Percentiles rank a stretch among this genome's conserved stretches.
Conservation (phyloP, 495 filamentous ascomycete species). For the Neurospora sp. region DNA sequence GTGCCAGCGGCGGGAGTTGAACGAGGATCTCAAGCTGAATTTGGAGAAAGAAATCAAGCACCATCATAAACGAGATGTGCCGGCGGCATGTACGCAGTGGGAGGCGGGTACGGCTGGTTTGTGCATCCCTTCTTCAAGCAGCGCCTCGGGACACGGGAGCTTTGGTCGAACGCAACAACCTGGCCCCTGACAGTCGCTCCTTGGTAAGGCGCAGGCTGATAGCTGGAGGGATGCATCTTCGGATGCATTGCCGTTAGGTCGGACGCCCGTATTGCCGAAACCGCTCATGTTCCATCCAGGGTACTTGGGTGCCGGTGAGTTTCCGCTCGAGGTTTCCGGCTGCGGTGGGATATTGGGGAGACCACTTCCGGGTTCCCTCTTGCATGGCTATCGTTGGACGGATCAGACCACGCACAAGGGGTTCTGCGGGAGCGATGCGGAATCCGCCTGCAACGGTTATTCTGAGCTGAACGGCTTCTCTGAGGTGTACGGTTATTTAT, state of each 20-base stretch:
- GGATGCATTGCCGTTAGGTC: constrained; percentile 7
- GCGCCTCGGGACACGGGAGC: no score
- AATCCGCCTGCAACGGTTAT: no score
- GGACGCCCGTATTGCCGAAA: constrained; percentile 24
- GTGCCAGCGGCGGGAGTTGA: constrained; percentile 16
- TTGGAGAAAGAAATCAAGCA: background rate
- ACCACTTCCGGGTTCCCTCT: constrained; percentile 13
- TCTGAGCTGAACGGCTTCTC: no score
- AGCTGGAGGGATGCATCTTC: no score
- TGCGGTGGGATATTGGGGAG: constrained; percentile 24
- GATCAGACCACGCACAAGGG: constrained; percentile 1
- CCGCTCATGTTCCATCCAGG: constrained; percentile 26
- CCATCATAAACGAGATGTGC: constrained; percentile 17
- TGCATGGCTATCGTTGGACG: background rate
- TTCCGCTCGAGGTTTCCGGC: constrained; percentile 3
- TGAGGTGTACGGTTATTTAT: no score
- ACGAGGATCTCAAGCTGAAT: no score
- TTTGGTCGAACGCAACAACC: no score
- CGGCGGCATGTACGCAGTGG: background rate
- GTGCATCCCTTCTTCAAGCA: no score
- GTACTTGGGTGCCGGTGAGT: constrained; percentile 10
- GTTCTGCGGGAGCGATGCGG: constrained; percentile 9
- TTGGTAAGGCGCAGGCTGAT: background rate
- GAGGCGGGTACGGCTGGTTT: background rate
- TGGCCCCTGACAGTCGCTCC: background rate